Percentiles rank a stretch among this genome's conserved stretches.
Evolutionary conservation across 202 grass and related monocot genomes (phyloP).

Genomic region (Carex sylvatica): DNA sequence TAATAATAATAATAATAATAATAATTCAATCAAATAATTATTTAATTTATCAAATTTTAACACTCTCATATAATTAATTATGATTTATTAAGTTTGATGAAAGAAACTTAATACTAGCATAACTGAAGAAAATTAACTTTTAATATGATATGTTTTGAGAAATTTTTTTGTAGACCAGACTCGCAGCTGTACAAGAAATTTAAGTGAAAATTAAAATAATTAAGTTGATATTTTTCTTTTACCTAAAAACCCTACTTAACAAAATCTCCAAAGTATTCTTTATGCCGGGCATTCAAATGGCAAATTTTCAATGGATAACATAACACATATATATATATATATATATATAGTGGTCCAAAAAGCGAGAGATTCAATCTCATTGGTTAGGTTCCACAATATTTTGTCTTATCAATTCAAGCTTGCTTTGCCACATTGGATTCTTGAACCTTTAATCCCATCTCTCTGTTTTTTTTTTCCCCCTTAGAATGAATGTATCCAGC

Average conservation of each 20-base stretch:
- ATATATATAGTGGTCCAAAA: background rate
- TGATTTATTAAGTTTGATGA: background rate
- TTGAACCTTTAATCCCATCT: background rate
- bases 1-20: no score
- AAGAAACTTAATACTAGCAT: background rate
- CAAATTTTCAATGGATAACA: slow-evolving; percentile 11
- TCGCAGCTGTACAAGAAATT: background rate
- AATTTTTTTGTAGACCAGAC: background rate
- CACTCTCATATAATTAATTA: background rate
- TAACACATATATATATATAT: background rate
- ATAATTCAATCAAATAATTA: no score
- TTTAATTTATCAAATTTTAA: no score
- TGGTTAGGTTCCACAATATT: background rate
- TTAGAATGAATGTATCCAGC: background rate
- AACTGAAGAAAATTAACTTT: background rate
- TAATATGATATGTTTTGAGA: background rate
- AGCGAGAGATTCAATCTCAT: slow-evolving; percentile 2
- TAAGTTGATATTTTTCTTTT: background rate
- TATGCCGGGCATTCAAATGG: slow-evolving; percentile 15
- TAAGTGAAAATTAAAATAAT: background rate
- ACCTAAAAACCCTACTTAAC: background rate
- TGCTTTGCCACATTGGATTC: background rate
- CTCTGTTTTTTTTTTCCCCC: background rate
- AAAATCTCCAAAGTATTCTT: slow-evolving; percentile 11
- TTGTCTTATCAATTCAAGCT: background rate